Evolutionary conservation across 2,329 filamentous ascomycete genomes (phyloP).

Genomic region (Alternaria infectoria): DNA sequence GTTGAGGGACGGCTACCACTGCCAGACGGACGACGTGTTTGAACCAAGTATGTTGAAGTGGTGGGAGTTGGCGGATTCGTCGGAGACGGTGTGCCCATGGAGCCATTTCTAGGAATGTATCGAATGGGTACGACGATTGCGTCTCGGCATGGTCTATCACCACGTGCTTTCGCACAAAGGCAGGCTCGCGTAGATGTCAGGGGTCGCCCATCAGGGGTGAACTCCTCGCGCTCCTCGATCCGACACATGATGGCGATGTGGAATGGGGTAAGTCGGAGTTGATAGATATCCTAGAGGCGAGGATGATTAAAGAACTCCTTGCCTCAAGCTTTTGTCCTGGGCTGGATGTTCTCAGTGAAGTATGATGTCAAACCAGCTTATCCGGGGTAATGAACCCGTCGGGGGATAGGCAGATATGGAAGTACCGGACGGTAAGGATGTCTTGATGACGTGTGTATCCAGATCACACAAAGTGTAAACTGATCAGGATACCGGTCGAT

Average conservation of each 20-base stretch:
- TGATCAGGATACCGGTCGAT: neutral
- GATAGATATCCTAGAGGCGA: neutral
- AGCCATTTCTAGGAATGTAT: conserved; percentile 25
- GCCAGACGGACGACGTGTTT: conserved; percentile 32
- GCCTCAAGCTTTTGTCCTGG: conserved; percentile 13
- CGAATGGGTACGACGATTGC: conserved; percentile 29
- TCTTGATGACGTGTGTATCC: neutral
- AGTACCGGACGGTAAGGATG: conserved; percentile 4
- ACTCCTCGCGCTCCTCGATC: conserved; percentile 40
- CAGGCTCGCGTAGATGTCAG: conserved; percentile 32
- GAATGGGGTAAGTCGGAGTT: neutral
- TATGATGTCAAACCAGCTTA: conserved; percentile 17
- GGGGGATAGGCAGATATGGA: conserved; percentile 25
- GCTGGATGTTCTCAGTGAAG: neutral
- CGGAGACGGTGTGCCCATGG: conserved; percentile 33
- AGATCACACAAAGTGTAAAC: neutral
- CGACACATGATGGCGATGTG: conserved; percentile 37
- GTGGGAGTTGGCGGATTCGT: conserved; percentile 42
- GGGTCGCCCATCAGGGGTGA: conserved; percentile 31
- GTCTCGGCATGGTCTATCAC: conserved; percentile 32
- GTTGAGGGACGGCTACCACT: conserved; percentile 35
- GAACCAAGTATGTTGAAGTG: conserved; percentile 29
- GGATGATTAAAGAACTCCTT: neutral
- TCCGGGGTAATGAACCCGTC: conserved; percentile 28
- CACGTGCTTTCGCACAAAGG: conserved; percentile 33